Conservation (phyloP, 306 rosid genomes). For the Begonia masoniana region DNA sequence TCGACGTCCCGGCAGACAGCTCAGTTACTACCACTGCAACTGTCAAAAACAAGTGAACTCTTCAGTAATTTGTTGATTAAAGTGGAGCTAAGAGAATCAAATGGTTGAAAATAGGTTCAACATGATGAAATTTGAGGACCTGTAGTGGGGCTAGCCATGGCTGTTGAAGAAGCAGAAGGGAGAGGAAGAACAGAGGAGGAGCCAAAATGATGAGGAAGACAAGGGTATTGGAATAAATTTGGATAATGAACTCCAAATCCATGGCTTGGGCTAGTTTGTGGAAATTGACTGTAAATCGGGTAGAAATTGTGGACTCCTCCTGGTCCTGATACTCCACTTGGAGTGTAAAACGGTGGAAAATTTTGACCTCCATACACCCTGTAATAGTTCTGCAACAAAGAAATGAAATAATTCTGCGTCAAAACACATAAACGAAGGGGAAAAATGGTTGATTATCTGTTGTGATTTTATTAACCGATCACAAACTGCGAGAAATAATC, state of each 20-base stretch:
- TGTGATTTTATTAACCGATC: no score
- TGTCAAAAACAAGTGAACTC: not conserved
- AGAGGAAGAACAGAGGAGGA: slow-evolving; percentile 42
- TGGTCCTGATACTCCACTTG: slow-evolving; percentile 43
- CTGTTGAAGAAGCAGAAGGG: slow-evolving; percentile 43
- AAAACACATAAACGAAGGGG: no score
- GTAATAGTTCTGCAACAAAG: slow-evolving; percentile 47
- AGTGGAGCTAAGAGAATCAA: no score
- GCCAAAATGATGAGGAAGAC: slow-evolving; percentile 52
- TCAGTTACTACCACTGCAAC: no score
- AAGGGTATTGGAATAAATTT: slow-evolving; percentile 53
- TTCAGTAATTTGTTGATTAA: not conserved
- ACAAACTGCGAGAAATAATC: no score
- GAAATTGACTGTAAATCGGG: slow-evolving; percentile 64
- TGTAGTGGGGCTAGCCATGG: slow-evolving; percentile 32
- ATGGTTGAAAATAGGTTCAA: no score
- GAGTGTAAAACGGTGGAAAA: slow-evolving; percentile 48
- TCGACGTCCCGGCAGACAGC: no score
- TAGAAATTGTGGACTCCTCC: slow-evolving; percentile 47
- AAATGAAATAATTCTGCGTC: no score
- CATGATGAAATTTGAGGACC: slow-evolving; percentile 15
- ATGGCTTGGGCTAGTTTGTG: slow-evolving; percentile 43
- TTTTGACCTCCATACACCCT: slow-evolving; percentile 82
- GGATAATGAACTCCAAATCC: slow-evolving; percentile 63
- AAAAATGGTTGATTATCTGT: no score